Conservation (phyloP, 306 rosid species). For the Cajanus cajan region DNA sequence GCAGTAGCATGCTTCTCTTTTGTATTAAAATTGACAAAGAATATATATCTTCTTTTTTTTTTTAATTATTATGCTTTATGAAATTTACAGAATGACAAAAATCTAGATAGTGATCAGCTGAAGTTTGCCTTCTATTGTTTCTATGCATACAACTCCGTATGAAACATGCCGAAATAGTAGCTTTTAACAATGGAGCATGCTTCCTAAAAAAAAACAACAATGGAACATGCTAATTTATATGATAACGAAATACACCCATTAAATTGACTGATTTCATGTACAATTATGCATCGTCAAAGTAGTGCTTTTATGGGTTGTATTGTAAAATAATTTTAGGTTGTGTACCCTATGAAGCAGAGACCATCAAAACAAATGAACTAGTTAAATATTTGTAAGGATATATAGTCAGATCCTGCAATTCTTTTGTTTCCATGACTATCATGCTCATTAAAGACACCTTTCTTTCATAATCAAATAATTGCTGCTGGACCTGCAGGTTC, state of each 20-base stretch:
- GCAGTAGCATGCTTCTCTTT: not conserved
- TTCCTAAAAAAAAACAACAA: not conserved
- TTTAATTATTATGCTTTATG: not conserved
- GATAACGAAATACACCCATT: not conserved
- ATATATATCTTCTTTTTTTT: not conserved
- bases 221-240: not conserved
- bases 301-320: not conserved
- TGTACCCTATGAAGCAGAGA: conserved; percentile 1
- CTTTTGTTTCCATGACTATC: conserved; percentile 46
- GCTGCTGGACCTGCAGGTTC: conserved; percentile 59
- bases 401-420: conserved; percentile 51
- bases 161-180: not conserved
- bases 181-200: not conserved
- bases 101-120: not conserved
- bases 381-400: conserved; percentile 57
- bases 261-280: not conserved
- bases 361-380: not conserved
- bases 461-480: conserved; percentile 48
- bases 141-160: not conserved
- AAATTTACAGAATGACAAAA: not conserved
- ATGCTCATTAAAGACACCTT: conserved; percentile 53
- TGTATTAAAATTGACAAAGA: not conserved
- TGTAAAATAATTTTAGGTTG: not conserved
- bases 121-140: not conserved
- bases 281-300: not conserved